Percentiles rank a stretch among this genome's conserved stretches.
Conservation (phyloP, 140 eudicot species). For the Erigeron philadelphicus region DNA sequence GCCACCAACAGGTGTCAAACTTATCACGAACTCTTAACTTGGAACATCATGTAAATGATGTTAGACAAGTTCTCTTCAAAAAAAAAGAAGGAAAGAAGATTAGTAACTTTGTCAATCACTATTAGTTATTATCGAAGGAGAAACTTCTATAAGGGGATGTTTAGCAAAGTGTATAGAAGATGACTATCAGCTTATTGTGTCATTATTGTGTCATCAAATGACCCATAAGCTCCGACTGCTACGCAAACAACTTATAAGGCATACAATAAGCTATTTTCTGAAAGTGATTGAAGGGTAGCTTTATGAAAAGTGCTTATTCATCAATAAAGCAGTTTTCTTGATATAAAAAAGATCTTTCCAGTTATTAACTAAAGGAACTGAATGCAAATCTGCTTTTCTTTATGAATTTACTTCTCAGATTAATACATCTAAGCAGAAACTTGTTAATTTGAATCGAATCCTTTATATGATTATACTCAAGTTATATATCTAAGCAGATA, state of each 20-base stretch:
- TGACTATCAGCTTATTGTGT: not conserved
- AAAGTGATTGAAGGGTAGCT: too few species aligned
- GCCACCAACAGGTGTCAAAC: not conserved
- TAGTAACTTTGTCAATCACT: not conserved
- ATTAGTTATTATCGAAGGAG: too few species aligned
- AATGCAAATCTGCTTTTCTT: not conserved
- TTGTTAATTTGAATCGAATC: not conserved
- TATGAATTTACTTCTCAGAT: too few species aligned
- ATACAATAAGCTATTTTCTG: too few species aligned
- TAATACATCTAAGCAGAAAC: not conserved
- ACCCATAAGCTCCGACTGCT: not conserved
- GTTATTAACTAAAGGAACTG: slow-evolving; percentile 1
- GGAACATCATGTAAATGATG: not conserved
- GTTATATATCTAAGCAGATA: not conserved
- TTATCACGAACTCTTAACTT: not conserved
- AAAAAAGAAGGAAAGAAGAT: not conserved
- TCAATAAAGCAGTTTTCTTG: too few species aligned
- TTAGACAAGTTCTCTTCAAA: not conserved
- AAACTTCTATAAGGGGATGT: not conserved
- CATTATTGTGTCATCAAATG: not conserved
- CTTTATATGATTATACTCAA: too few species aligned
- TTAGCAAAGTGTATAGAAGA: not conserved
- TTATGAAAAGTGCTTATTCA: too few species aligned
- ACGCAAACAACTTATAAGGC: too few species aligned
- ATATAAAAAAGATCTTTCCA: not conserved